phyloP scores from a whole-genome alignment of 176 grass and related monocot species.

The Eragrostis curvula region DNA sequence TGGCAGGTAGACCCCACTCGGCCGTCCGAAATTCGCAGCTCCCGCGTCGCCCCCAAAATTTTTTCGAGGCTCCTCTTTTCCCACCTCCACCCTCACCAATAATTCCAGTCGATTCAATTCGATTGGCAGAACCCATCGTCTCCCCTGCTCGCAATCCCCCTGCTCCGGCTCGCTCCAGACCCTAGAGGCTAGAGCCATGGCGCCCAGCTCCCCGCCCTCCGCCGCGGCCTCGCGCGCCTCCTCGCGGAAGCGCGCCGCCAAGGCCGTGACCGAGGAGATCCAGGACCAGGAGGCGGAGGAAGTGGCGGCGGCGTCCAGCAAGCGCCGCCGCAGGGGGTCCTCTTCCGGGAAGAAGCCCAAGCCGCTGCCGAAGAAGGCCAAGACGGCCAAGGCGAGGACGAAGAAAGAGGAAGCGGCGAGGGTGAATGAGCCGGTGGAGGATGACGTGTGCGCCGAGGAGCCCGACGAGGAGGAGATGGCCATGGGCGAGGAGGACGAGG shows the following conservation, averaged over 20 bases:
- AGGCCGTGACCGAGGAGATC: not conserved
- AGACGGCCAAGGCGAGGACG: constrained; percentile 9
- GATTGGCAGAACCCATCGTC: not conserved
- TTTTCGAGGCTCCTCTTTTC: not conserved
- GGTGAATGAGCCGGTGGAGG: not conserved
- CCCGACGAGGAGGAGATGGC: constrained; percentile 43
- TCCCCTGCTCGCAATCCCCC: not conserved
- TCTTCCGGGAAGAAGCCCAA: constrained; percentile 8
- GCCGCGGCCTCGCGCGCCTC: not conserved
- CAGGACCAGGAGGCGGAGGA: not conserved
- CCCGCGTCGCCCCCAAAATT: constrained; percentile 5
- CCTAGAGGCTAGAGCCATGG: constrained; percentile 26
- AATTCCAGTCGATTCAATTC: not conserved
- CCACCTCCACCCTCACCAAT: not conserved
- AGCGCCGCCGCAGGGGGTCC: not conserved
- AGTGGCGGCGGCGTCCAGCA: not conserved
- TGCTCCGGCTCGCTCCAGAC: not conserved
- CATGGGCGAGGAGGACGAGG: constrained; percentile 31
- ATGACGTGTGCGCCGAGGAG: constrained; percentile 39
- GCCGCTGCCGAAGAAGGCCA: constrained; percentile 16
- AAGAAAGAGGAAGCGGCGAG: not conserved
- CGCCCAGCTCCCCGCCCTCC: constrained; percentile 8
- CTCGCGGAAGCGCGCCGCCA: constrained; percentile 13
- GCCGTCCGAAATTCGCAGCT: not conserved
- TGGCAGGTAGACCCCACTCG: not conserved